A percentile compares a stretch with the other conserved stretches of the same genome.
phyloP scores from a whole-genome alignment of 2,329 filamentous ascomycete genomes.

The Verticillium isaacii region DNA sequence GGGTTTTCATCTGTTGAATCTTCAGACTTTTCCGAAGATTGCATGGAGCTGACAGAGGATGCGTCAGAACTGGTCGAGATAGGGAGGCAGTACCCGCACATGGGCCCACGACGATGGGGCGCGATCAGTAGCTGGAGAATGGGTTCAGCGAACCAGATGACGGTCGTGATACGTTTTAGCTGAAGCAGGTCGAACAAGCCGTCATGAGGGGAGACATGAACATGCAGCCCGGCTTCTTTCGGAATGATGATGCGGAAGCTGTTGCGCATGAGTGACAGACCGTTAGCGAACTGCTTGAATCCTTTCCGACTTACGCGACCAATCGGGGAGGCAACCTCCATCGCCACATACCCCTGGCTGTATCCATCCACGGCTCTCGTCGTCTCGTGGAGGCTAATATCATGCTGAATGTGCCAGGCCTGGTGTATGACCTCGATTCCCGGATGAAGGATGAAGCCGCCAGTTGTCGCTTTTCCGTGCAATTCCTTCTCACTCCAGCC shows the following conservation, averaged over 20 bases:
- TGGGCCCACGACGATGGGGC: neutral
- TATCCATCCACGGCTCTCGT: slow-evolving; percentile 1
- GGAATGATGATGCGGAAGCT: slow-evolving; percentile 1
- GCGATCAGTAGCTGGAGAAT: neutral
- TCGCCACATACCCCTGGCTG: slow-evolving; percentile 1
- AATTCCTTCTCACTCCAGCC: neutral
- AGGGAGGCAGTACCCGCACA: neutral
- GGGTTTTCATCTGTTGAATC: neutral
- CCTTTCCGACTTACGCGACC: neutral
- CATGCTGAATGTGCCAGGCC: slow-evolving; percentile 3
- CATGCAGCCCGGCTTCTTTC: slow-evolving; percentile 3
- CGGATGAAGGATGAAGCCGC: neutral
- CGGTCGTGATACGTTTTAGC: slow-evolving; percentile 2
- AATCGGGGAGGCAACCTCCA: slow-evolving; percentile 7
- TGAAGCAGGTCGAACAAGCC: slow-evolving; percentile 1
- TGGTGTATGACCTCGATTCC: neutral
- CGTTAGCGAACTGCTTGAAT: neutral
- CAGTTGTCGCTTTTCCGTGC: neutral
- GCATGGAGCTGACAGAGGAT: neutral
- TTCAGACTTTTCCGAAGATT: neutral
- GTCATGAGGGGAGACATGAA: slow-evolving; percentile 5
- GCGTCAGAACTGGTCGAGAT: neutral
- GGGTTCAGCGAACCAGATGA: slow-evolving; percentile 2
- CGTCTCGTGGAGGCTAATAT: slow-evolving; percentile 1
- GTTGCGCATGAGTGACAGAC: slow-evolving; percentile 1